Evolutionary conservation across 176 grass and related monocot species (phyloP).

Genomic region (Tillandsia fasciculata): DNA sequence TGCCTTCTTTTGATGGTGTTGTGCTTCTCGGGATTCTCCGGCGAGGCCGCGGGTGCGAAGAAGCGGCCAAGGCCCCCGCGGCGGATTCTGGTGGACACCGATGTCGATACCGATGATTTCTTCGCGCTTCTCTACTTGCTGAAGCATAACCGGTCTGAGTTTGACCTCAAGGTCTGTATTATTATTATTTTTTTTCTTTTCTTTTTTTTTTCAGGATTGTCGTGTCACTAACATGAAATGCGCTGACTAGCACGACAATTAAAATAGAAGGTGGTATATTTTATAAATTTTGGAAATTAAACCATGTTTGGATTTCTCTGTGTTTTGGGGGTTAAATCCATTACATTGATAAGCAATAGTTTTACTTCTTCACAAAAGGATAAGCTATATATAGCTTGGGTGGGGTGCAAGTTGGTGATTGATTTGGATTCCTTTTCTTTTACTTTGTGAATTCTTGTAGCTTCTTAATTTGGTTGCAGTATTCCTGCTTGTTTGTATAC

Average conservation of each 20-base stretch:
- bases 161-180: slow-evolving; percentile 59
- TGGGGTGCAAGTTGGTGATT: no score
- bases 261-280: neutral
- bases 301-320: neutral
- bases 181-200: neutral
- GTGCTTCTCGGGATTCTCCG: neutral
- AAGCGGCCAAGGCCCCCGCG: neutral
- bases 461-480: no score
- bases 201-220: neutral
- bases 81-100: slow-evolving; percentile 63
- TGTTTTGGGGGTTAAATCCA: no score
- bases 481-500: no score
- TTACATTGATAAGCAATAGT: no score
- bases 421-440: no score
- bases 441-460: no score
- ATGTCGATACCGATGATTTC: slow-evolving; percentile 71
- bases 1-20: slow-evolving; percentile 1
- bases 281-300: neutral
- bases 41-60: neutral
- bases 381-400: no score
- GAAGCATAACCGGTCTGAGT: slow-evolving; percentile 71
- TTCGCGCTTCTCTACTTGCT: slow-evolving; percentile 72
- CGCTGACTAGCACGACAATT: no score
- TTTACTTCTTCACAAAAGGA: no score
- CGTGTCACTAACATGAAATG: neutral